Percentiles rank a stretch among this genome's conserved stretches.
Evolutionary conservation across 202 grass and related monocot genomes (phyloP).

Genomic region (Sporobolus alterniflorus): DNA sequence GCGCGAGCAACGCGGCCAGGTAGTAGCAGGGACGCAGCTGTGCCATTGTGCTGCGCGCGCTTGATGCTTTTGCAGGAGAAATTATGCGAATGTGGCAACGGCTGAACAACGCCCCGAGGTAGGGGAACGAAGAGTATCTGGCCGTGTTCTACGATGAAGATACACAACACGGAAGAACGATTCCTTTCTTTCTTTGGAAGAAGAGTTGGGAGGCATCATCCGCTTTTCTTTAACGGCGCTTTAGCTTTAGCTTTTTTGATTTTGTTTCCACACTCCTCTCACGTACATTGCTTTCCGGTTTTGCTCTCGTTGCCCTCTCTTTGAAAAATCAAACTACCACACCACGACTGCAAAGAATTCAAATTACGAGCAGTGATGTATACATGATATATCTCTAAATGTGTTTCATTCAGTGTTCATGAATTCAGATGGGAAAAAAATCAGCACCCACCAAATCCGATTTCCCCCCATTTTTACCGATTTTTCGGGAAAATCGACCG

Average conservation of each 20-base stretch:
- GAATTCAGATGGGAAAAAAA: too few relatives aligned
- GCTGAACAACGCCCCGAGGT: background rate
- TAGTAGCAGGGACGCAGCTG: background rate
- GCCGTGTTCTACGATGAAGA: background rate
- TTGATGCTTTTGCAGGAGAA: background rate
- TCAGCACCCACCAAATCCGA: too few relatives aligned
- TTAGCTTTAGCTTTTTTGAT: conserved; percentile 51
- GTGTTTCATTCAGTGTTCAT: too few relatives aligned
- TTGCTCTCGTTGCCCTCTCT: background rate
- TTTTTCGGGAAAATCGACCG: too few relatives aligned
- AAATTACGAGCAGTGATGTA: background rate
- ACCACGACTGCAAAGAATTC: background rate
- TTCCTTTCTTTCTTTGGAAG: conserved; percentile 52
- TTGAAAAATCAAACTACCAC: background rate
- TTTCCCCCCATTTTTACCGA: too few relatives aligned
- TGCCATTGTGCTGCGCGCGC: conserved; percentile 13
- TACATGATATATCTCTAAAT: too few relatives aligned
- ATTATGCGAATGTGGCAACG: background rate
- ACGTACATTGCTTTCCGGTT: conserved; percentile 8
- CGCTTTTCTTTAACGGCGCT: conserved; percentile 43
- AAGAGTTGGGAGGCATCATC: conserved; percentile 48
- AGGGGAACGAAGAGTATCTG: background rate
- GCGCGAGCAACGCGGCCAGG: background rate
- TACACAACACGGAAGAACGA: conserved; percentile 28
- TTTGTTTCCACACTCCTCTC: conserved; percentile 16